These are phyloP conservation scores for Colletotrichum euphorbiae DNA, from an alignment of 2,329 filamentous ascomycete genomes.

Conservation along the genomic window DNA sequence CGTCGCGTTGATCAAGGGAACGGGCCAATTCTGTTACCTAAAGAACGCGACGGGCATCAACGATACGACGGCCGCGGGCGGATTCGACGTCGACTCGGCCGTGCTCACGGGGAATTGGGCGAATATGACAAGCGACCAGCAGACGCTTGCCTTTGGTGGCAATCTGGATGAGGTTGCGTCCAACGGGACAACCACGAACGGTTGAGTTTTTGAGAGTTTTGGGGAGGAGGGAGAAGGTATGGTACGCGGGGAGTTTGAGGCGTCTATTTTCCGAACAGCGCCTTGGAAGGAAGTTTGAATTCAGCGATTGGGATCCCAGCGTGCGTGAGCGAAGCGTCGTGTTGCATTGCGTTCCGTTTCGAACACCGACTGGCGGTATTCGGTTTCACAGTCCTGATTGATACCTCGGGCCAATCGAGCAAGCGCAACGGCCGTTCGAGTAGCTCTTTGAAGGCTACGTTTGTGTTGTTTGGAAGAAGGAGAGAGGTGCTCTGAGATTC, in stretches of 20 bases:
- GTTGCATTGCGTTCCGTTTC: not conserved
- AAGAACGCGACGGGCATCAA: constrained; percentile 38
- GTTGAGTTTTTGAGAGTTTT: no score
- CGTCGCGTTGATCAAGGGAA: constrained; percentile 35
- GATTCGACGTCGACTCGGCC: constrained; percentile 34
- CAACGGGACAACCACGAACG: constrained; percentile 21
- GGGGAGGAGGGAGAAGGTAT: no score
- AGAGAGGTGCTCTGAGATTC: no score
- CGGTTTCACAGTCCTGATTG: not conserved
- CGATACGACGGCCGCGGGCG: constrained; percentile 32
- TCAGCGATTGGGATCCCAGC: not conserved
- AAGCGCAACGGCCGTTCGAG: not conserved
- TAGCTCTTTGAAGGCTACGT: no score
- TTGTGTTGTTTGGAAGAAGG: no score
- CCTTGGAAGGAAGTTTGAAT: no score
- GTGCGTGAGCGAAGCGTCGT: not conserved
- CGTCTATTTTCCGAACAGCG: not conserved
- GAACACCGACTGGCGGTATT: no score
- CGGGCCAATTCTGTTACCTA: constrained; percentile 37
- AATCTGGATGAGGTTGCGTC: constrained; percentile 15
- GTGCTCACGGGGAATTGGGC: constrained; percentile 30
- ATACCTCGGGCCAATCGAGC: no score
- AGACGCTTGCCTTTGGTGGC: constrained; percentile 34
- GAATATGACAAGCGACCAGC: constrained; percentile 24
- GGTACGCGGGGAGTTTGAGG: constrained; percentile 2